These are phyloP conservation scores for Pleurotus cornucopiae DNA, from an alignment of 768 basidiomycete species.

Conservation along the genomic window DNA sequence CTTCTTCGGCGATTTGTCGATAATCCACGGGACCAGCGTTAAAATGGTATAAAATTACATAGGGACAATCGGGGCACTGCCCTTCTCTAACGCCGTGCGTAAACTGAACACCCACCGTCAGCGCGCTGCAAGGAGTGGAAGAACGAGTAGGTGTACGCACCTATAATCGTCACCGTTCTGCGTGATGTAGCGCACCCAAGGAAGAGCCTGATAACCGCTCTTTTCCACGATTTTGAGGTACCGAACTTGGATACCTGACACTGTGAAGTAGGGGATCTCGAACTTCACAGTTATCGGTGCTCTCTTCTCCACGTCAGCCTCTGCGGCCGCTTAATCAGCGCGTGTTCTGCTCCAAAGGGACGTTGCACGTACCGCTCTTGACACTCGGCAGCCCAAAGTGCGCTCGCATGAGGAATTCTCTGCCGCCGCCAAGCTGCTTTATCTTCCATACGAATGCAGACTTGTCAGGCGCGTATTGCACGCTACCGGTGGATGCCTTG, in stretches of 20 bases:
- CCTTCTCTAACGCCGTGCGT: conserved; percentile 73
- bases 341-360: background rate
- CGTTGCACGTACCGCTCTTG: conserved; percentile 62
- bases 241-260: conserved; percentile 94
- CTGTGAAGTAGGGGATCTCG: conserved; percentile 98
- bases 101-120: conserved; percentile 34
- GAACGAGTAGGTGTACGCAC: conserved; percentile 29
- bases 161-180: conserved; percentile 92
- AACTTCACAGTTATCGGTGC: conserved; percentile 97
- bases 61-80: conserved; percentile 61
- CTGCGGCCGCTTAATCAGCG: conserved; percentile 21
- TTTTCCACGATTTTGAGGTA: conserved; percentile 99
- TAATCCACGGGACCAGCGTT: background rate
- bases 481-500: conserved; percentile 91
- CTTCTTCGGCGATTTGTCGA: conserved; percentile 3
- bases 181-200: conserved; percentile 94
- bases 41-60: conserved; percentile 29
- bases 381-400: conserved; percentile 97
- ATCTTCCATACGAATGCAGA: conserved; percentile 99
- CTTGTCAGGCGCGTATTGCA: conserved; percentile 97
- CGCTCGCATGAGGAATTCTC: conserved; percentile 97
- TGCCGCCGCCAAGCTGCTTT: conserved; percentile 92
- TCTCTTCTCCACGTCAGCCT: conserved; percentile 81
- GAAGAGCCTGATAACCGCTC: conserved; percentile 93
- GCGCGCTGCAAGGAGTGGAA: background rate